Evolutionary conservation across 805 yeast species (phyloP), one percentile per base, ranked within the genome.

Genomic region (Yarrowia sp.): DNA sequence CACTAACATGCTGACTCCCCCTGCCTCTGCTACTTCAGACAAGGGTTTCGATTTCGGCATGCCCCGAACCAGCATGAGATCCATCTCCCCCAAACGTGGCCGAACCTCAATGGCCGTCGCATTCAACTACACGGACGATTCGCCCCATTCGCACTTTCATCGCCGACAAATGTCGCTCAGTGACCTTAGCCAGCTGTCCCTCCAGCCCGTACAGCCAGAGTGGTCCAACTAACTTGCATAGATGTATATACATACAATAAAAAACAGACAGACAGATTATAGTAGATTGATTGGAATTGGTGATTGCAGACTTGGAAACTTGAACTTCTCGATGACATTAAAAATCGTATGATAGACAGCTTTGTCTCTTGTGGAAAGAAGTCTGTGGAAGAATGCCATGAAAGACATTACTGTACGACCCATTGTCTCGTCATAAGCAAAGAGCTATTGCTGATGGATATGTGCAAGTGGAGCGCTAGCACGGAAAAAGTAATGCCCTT

Each of bases 201-300:
- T 56, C 22, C 64, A 56, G 22, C 49, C 64, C 41, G 46, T 41
- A n/a, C 65, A 59, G 52, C 49, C 65, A 8, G 52, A 59, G 42
- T 59, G 65, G 65, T 45, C 65, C 52, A 59, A 59, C 65, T 59
- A 59, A 59, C 65, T 59, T 59, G 65, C 65, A 59, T 59, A 59
- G 52, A 59, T 56, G 64, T 56, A 56, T 56, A 58, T 48, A 53
- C 40, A 38, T 16, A 53, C 35, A 26, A 35, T 35, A 35, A 10
- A 36, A 49, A 32, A 38, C 40, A 11, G 19, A 38, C 12, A 10
- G 40, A 9, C 3, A 38, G 10, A 38, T 9, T 5, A 5, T 38
- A 5, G 40, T 38, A 38, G 40, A 38, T 5, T 9, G 8, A 5
- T 9, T 10, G 40, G 32, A 19, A 26, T 26, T 26, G 32, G 4